These are phyloP conservation scores for Claviceps capensis DNA, from an alignment of 2,329 filamentous ascomycete genomes.

Conservation along the genomic window DNA sequence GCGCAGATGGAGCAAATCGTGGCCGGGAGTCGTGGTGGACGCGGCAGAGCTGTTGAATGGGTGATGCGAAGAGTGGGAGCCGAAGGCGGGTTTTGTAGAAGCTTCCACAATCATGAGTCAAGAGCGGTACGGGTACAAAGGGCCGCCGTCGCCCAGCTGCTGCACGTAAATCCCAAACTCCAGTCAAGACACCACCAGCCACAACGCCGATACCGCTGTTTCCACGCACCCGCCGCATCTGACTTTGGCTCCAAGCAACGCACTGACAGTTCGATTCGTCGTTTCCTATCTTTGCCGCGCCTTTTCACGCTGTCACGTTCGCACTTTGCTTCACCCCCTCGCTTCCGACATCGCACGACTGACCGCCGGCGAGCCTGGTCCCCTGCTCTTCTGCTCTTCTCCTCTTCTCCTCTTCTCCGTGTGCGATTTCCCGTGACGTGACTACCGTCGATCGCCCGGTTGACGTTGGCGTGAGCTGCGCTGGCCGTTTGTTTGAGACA, in stretches of 20 bases:
- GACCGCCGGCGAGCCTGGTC: background rate
- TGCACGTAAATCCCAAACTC: background rate
- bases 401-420: background rate
- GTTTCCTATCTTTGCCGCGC: too few species aligned
- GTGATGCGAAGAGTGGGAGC: background rate
- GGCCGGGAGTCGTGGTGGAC: background rate
- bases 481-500: background rate
- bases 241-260: background rate
- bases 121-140: constrained; percentile 19
- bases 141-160: constrained; percentile 10
- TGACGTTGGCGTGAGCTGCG: background rate
- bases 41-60: constrained; percentile 3
- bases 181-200: background rate
- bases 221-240: background rate
- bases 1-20: background rate
- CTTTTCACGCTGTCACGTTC: background rate
- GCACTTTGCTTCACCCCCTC: background rate
- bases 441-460: background rate
- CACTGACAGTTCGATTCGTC: background rate
- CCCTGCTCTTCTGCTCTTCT: background rate
- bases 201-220: background rate
- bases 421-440: background rate
- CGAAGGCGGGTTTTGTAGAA: constrained; percentile 21
- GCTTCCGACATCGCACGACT: background rate
- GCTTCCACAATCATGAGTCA: constrained; percentile 33